Evolutionary conservation across 192 early-diverging fungal genomes (phyloP), one percentile per base, ranked within the genome.

Genomic region (Physocladia obscura): DNA sequence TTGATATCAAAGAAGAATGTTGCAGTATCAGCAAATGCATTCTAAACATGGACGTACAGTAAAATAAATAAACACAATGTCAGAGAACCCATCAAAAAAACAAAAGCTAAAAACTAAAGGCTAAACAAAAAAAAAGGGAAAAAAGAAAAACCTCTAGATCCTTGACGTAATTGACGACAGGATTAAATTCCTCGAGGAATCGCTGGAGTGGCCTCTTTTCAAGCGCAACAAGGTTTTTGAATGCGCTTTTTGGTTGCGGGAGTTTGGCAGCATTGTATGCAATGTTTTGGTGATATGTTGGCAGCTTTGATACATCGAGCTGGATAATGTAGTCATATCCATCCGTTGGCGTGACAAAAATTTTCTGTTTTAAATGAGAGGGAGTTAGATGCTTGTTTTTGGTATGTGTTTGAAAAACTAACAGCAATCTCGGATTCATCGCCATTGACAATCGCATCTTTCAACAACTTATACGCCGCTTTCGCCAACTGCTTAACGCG

Each of bases 311-410:
- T 4, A 75, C 51, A 68, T 91, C 76, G 4, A 98, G 78, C 52
- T 85, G 80, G 57, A 98, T 81, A 17, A 98, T 55, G 29, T 85
- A 79, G 75, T 89, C 86, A 68, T 94, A 98, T 54, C 91, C 91
- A 30, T 72, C 59, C 17, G 91, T 78, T n/a, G 93, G 90, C 4
- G 92, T 87, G 4, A 91, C 78, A 79, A 96, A 98, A 17, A 94
- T 57, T 62, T 86, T 79, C 82, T 87, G 81, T 13, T 35, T 24
- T 29, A 1, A 26, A 24, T 57, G 19, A 11, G 30, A 44, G 35
- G 40, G 38, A 3, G 17, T 5, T 6, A 58, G 1, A 19, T 13
- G 1, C 19, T 11, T 0, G 27, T 49, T 15, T 0, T 3, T 1
- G 2, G 0, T 24, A 61, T 2, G 44, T 17, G 15, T 6, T 17